Conservation (phyloP, 805 yeast species). For the Debaryomyces hansenii region DNA sequence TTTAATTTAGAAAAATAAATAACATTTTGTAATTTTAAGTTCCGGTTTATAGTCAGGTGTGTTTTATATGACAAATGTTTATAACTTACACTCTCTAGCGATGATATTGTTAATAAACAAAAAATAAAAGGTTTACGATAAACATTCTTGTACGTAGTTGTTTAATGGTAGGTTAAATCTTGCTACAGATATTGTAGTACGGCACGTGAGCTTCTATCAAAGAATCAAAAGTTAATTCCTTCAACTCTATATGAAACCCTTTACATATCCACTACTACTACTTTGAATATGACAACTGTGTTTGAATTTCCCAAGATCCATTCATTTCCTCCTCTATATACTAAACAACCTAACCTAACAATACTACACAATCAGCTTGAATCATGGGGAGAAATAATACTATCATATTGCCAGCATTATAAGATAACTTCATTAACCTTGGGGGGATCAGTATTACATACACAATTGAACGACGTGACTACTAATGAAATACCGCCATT, state of each 20-base stretch:
- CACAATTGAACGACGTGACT: slow-evolving; percentile 21
- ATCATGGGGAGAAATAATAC: slow-evolving; percentile 72
- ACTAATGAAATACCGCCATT: slow-evolving; percentile 30
- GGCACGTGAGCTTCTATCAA: not conserved
- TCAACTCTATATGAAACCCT: not conserved
- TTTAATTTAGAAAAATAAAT: slow-evolving; percentile 5
- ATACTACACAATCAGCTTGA: slow-evolving; percentile 74
- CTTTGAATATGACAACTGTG: slow-evolving; percentile 5
- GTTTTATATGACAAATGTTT: slow-evolving; percentile 2
- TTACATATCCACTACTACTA: not conserved
- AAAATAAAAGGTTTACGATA: slow-evolving; percentile 2
- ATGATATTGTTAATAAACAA: slow-evolving; percentile 9
- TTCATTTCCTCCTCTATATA: slow-evolving; percentile 86
- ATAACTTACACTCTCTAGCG: slow-evolving; percentile 3
- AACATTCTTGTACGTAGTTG: not conserved
- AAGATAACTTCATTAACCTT: slow-evolving; percentile 35
- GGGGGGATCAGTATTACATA: slow-evolving; percentile 28
- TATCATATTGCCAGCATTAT: slow-evolving; percentile 58
- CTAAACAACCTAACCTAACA: slow-evolving; percentile 81
- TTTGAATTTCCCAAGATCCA: slow-evolving; percentile 44
- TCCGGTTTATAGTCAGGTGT: slow-evolving; percentile 12
- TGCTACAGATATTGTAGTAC: not conserved
- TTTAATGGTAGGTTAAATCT: not conserved
- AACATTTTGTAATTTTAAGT: slow-evolving; percentile 23
- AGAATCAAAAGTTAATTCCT: no score